Evolutionary conservation across 2,329 filamentous ascomycete species (phyloP), one percentile per base, ranked within the genome.

Genomic region (Calonectria naviculata): DNA sequence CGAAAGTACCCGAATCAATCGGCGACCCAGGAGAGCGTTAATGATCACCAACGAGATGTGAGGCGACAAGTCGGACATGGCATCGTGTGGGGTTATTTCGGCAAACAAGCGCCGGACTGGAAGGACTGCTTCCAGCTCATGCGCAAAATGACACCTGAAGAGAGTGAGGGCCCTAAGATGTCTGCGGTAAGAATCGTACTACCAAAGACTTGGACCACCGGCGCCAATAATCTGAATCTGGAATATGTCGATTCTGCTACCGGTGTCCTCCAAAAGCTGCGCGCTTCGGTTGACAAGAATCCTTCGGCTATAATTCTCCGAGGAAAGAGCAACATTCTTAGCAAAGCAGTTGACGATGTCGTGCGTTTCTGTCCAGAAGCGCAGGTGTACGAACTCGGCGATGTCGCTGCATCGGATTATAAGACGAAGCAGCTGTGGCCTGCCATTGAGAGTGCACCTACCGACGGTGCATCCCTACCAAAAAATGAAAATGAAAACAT

Each of bases 1-100:
- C 75, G 75, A 24, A 68, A 75, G 41, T 83, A 83, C 26, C 81
- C 81, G n/a, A 77, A 75, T 38, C 26, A 64, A 4, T 52, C 58
- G 6, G 78, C 79, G 19, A 78, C 73, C 6, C 69, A 73, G 38
- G 70, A 75, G 56, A 82, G 78, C 60, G 49, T 70, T 52, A 42
- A 58, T 13, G 47, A 73, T 66, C 66, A 78, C 72, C 29, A 64
- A 56, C 49, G 70, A 63, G 75, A 80, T 75, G 73, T 83, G 19
- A 75, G 75, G n/a, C 80, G 81, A 8, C 86, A 87, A 71, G 71
- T 79, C 3, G 81, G 81, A 5, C 78, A 84, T 47, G 81, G 84
- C 46, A 76, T 77, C 21, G 78, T 84, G 26, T 82, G 81, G 68
- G 72, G 76, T 24, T 75, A 77, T 15, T 79, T 81, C 65, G 67